These are phyloP conservation scores for Adansonia grandidieri DNA, from an alignment of 441 rosid genomes.

Conservation along the genomic window DNA sequence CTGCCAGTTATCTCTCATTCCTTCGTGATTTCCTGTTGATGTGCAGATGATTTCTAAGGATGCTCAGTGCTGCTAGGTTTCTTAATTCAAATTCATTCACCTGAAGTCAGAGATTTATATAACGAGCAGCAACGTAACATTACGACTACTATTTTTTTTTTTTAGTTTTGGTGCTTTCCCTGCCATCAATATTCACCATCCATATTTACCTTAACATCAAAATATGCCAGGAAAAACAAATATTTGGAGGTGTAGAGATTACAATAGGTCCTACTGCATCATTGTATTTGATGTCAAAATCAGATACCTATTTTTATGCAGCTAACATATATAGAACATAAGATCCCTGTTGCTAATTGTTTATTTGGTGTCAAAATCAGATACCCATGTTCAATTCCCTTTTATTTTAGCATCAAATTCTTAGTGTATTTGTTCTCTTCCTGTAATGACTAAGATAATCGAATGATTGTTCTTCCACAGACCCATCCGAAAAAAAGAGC, in stretches of 20 bases:
- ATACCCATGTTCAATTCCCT: not conserved
- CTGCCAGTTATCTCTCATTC: not conserved
- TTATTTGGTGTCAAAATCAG: not conserved
- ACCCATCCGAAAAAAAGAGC: not conserved
- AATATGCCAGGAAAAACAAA: no score
- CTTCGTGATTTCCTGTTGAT: not conserved
- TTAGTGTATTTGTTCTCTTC: not conserved
- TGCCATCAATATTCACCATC: not conserved
- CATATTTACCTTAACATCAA: not conserved
- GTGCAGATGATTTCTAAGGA: not conserved
- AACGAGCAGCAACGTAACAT: no score
- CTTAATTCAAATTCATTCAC: not conserved
- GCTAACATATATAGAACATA: not conserved
- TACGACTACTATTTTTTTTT: not conserved
- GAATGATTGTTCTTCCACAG: not conserved
- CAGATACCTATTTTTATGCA: not conserved
- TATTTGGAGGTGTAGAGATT: not conserved
- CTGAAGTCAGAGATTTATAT: no score
- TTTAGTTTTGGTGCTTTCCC: not conserved
- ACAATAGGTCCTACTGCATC: not conserved
- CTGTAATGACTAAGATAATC: not conserved
- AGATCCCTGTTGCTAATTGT: not conserved
- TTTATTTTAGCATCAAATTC: not conserved
- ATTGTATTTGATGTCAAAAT: not conserved
- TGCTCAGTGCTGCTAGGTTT: constrained; percentile 1